These are phyloP conservation scores for Elongisporangium undulatum DNA, from an alignment of 352 stramenopile genomes.

Conservation along the genomic window DNA sequence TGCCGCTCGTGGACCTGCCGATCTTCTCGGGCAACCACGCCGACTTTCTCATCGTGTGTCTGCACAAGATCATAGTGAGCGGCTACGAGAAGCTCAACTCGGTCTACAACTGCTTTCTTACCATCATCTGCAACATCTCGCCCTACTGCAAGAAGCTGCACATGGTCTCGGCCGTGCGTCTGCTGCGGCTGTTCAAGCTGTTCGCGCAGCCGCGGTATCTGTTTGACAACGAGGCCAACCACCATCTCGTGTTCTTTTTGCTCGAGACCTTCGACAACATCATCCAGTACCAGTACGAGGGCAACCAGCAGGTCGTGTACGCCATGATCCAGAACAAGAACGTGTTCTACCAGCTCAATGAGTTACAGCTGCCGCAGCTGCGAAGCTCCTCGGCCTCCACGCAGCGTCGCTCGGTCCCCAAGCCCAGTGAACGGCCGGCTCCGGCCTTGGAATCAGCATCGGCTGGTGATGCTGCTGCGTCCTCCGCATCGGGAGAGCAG, in stretches of 20 bases:
- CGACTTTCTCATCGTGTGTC: conserved; percentile 95
- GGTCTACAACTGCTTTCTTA: conserved; percentile 98
- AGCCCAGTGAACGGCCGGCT: background rate
- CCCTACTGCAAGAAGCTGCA: conserved; percentile 97
- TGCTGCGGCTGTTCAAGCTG: conserved; percentile 97
- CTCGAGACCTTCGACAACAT: conserved; percentile 99
- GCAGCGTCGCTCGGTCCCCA: background rate
- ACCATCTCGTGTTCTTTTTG: conserved; percentile 94
- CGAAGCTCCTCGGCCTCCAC: conserved; percentile 23
- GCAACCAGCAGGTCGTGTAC: conserved; percentile 98
- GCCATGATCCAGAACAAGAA: conserved; percentile 97
- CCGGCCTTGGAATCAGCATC: background rate
- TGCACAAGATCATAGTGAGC: conserved; percentile 98
- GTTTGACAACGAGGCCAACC: conserved; percentile 95
- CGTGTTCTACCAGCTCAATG: conserved; percentile 90
- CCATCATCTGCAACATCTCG: conserved; percentile 98
- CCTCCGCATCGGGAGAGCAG: conserved; percentile 5
- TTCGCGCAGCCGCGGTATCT: conserved; percentile 93
- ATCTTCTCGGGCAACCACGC: conserved; percentile 95
- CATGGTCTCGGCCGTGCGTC: conserved; percentile 93
- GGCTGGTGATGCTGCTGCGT: conserved; percentile 1
- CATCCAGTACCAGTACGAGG: conserved; percentile 98
- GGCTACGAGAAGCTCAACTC: conserved; percentile 95
- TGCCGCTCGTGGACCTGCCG: conserved; percentile 91
- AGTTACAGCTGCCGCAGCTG: conserved; percentile 88